Conservation (phyloP, 441 rosid genomes). For the Erysimum pusillum region DNA sequence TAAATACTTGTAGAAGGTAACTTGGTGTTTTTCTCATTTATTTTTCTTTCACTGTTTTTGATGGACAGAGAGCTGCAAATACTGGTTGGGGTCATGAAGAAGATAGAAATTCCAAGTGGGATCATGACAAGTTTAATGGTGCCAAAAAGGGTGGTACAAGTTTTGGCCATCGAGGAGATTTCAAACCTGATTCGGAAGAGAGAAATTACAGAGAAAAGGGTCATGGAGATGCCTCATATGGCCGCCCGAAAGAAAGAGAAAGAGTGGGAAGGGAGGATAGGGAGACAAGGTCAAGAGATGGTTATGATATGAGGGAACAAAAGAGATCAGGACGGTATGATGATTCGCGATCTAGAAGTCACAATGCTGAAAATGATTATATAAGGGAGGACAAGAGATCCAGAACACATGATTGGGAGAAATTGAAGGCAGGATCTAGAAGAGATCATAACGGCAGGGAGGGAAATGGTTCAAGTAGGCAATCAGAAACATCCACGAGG, state of each 20-base stretch:
- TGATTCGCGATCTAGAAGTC: constrained; percentile 20
- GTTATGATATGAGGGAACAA: constrained; percentile 41
- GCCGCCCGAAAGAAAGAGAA: constrained; percentile 46
- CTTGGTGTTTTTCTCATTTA: constrained; percentile 20
- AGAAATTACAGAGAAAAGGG: constrained; percentile 42
- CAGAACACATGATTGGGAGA: constrained; percentile 50
- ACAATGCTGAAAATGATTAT: constrained; percentile 27
- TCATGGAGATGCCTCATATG: constrained; percentile 46
- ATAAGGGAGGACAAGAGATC: constrained; percentile 53
- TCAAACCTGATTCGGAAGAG: constrained; percentile 37
- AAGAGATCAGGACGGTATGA: constrained; percentile 38
- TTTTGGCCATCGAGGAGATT: constrained; percentile 49
- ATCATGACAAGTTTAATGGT: constrained; percentile 72
- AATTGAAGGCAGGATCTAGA: constrained; percentile 46
- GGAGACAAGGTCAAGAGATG: constrained; percentile 45
- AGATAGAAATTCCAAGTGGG: constrained; percentile 73
- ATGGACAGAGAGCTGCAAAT: constrained; percentile 89
- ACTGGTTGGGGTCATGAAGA: constrained; percentile 88
- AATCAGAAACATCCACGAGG: constrained; percentile 52
- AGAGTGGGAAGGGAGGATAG: constrained; percentile 41
- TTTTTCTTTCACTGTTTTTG: constrained; percentile 26
- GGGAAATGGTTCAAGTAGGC: constrained; percentile 50
- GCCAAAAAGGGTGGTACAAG: constrained; percentile 51
- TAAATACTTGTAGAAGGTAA: background rate
- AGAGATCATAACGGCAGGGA: constrained; percentile 52